Conservation (phyloP, 306 rosid species). For the Rosa multiflora region DNA sequence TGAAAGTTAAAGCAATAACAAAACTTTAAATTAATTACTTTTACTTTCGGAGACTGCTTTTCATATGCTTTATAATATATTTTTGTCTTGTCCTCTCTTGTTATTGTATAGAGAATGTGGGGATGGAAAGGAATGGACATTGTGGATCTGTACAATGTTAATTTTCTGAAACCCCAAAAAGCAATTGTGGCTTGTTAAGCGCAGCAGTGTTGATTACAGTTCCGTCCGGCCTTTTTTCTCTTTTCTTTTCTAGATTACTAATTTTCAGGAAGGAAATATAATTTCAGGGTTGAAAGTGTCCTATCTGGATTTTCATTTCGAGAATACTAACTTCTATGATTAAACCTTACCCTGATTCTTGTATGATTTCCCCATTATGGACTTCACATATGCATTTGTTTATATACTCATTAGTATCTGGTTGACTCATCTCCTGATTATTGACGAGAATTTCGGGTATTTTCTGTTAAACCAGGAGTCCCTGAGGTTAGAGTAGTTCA, state of each 20-base stretch:
- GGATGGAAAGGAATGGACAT: conserved; percentile 4
- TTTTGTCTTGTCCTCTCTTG: conserved; percentile 4
- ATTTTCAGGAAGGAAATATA: too few relatives aligned
- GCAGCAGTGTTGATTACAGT: background rate
- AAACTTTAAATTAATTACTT: background rate
- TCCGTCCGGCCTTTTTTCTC: too few relatives aligned
- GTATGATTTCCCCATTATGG: background rate
- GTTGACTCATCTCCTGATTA: background rate
- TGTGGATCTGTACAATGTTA: conserved; percentile 2
- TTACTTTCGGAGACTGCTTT: background rate
- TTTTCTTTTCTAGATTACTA: too few relatives aligned
- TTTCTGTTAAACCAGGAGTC: conserved; percentile 45
- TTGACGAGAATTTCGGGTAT: conserved; percentile 5
- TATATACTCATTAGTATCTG: background rate
- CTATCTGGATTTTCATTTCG: background rate
- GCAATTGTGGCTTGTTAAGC: background rate
- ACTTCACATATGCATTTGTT: background rate
- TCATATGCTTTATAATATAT: background rate
- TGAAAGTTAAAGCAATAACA: background rate
- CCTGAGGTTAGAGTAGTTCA: conserved; percentile 51
- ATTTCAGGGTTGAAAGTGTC: background rate
- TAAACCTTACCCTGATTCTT: background rate
- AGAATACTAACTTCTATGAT: too few relatives aligned
- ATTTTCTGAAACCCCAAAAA: conserved; percentile 12
- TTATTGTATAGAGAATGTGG: conserved; percentile 24